phyloP scores from a whole-genome alignment of 1,139 yeast genomes.

The Dujonia santamariae region DNA sequence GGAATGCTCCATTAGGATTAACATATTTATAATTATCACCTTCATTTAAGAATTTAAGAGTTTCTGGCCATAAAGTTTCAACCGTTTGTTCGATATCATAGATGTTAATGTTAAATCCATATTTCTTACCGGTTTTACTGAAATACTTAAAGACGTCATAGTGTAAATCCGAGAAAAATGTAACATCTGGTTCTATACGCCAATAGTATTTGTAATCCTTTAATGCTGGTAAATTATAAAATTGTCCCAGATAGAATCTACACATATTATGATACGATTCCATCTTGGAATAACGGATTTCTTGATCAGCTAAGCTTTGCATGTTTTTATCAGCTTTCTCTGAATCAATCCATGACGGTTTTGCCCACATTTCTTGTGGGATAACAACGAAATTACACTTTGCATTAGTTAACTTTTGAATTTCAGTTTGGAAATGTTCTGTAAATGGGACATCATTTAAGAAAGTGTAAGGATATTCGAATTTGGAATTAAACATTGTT shows the following conservation, averaged over 20 bases:
- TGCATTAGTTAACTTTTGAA: slow-evolving; percentile 44
- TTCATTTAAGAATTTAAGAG: slow-evolving; percentile 51
- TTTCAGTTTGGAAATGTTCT: slow-evolving; percentile 47
- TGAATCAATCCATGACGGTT: slow-evolving; percentile 55
- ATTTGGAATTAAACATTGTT: slow-evolving; percentile 60
- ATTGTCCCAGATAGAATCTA: slow-evolving; percentile 52
- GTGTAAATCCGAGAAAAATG: slow-evolving; percentile 62
- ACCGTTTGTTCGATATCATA: slow-evolving; percentile 70
- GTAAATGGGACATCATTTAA: slow-evolving; percentile 69
- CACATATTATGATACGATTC: slow-evolving; percentile 80
- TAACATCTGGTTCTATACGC: slow-evolving; percentile 89
- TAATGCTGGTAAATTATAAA: slow-evolving; percentile 62
- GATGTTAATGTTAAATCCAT: slow-evolving; percentile 66
- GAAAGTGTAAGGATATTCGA: slow-evolving; percentile 77
- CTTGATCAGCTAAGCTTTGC: slow-evolving; percentile 36
- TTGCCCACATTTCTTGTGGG: slow-evolving; percentile 58
- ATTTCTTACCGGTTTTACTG: slow-evolving; percentile 59
- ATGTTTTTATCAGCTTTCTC: slow-evolving; percentile 37
- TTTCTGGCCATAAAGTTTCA: slow-evolving; percentile 65
- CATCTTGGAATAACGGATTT: slow-evolving; percentile 61
- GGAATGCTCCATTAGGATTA: slow-evolving; percentile 57
- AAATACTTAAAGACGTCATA: slow-evolving; percentile 77
- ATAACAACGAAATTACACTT: slow-evolving; percentile 58
- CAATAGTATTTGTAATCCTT: slow-evolving; percentile 57
- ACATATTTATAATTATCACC: slow-evolving; percentile 61